Evolutionary conservation across 768 basidiomycete genomes (phyloP).

Genomic region (Cystobasidium onofrii): DNA sequence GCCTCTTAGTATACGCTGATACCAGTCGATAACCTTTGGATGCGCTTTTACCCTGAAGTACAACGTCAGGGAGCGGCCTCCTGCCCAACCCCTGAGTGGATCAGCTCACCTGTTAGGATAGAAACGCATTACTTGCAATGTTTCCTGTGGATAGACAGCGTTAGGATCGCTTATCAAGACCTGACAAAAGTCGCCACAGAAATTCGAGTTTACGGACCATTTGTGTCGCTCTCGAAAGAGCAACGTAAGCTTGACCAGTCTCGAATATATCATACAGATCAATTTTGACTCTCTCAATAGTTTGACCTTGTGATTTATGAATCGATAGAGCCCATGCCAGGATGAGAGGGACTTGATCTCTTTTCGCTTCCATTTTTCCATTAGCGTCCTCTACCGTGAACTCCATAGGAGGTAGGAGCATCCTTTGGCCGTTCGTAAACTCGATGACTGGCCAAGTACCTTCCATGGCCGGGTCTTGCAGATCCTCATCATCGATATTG

Average conservation of each 20-base stretch:
- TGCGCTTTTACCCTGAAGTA: constrained; percentile 9
- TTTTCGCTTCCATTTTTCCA: background rate
- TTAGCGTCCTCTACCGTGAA: constrained; percentile 16
- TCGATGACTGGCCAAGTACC: constrained; percentile 29
- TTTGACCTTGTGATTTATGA: constrained; percentile 97
- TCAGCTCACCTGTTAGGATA: constrained; percentile 6
- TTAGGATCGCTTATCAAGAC: no score
- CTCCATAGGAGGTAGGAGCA: constrained; percentile 29
- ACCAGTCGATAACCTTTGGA: constrained; percentile 14
- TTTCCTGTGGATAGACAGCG: constrained; percentile 2
- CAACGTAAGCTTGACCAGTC: constrained; percentile 17
- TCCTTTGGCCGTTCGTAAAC: constrained; percentile 3
- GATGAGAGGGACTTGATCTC: constrained; percentile 10
- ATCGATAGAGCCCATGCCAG: constrained; percentile 58
- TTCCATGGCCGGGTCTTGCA: background rate
- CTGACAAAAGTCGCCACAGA: no score
- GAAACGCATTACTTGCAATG: background rate
- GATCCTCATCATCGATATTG: background rate
- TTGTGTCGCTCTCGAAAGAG: background rate
- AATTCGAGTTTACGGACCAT: no score
- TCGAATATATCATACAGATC: constrained; percentile 66
- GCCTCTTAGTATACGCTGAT: background rate
- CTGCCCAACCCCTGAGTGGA: background rate
- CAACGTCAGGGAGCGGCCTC: background rate
- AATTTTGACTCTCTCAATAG: constrained; percentile 85